Evolutionary conservation across 148 eudicot species (phyloP).

Genomic region (Amaranthus cruentus): DNA sequence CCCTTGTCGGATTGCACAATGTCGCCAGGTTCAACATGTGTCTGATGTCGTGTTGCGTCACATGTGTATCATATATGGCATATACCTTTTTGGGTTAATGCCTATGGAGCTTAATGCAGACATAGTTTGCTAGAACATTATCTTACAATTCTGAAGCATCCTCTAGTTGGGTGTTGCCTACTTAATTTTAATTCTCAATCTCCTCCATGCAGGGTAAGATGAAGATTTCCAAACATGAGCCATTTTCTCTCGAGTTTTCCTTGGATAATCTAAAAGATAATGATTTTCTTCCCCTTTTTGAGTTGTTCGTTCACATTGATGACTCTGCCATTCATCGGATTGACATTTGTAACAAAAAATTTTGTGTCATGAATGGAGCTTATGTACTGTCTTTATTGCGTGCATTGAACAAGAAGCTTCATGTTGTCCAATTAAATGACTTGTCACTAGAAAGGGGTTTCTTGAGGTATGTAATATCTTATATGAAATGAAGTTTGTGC

Average conservation of each 20-base stretch:
- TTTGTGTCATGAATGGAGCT: constrained; percentile 32
- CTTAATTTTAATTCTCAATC: neutral
- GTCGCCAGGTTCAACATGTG: no score
- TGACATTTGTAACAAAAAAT: constrained; percentile 25
- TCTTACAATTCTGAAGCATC: neutral
- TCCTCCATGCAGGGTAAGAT: constrained; percentile 35
- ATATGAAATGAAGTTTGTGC: neutral
- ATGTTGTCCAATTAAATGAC: constrained; percentile 37
- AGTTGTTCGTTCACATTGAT: constrained; percentile 24
- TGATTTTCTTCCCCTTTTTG: constrained; percentile 44
- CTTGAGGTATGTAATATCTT: constrained; percentile 36
- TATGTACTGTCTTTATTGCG: constrained; percentile 36
- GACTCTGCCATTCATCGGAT: constrained; percentile 30
- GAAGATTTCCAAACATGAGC: constrained; percentile 26
- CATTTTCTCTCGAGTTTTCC: constrained; percentile 27
- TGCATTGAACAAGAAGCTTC: constrained; percentile 38
- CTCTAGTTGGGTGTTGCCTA: no score
- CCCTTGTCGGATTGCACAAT: no score
- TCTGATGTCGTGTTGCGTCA: no score
- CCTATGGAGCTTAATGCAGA: neutral
- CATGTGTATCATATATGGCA: no score
- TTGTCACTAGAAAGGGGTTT: constrained; percentile 34
- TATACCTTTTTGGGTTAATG: no score
- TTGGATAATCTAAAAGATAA: constrained; percentile 41
- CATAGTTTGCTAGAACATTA: neutral